Base-by-base conservation (phyloP, 129 eudicot genomes). In the Pittosporum tobira region DNA sequence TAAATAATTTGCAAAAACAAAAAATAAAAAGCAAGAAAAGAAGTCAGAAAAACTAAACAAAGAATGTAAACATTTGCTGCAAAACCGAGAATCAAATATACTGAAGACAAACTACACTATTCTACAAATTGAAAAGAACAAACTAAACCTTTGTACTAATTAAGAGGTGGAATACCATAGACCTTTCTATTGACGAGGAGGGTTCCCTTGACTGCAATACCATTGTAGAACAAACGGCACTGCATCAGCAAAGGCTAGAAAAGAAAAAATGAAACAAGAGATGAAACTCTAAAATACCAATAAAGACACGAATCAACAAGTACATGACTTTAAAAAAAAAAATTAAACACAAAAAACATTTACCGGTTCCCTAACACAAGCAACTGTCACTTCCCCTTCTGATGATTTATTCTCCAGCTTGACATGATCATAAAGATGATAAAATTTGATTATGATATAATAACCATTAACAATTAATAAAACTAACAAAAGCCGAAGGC, bases 141-240 rank as follows among this genome's bases (percentile, higher is more conserved):
- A 27, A 45, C 6, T 19, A 18, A 2, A 81, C 96, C 84, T 69
- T 79, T 68, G 40, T 81, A 58, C 82, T 81, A 6, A 88, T 77
- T 25, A 88, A 81, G 48, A 81, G 84, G 43, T 18, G 9, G 30
- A 43, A 9, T 29, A 30, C 27, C 20, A 2, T 11, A n/a, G n/a
- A 88, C 96, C 94, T 72, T 81, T 66, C 45, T 81, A 59, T 88
- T 88, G 5, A 88, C 75, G 26, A 88, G 91, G 48, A 88, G 80
- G 53, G 96, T 88, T 54, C 96, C 96, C 62, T 88, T 88, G 15
- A 81, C 77, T 40, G 96, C 96, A 36, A 1, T 21, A 44, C 96
- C 96, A 46, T 84, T 67, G 30, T 81, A 6, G 71, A 69, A 88
- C 70, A 88, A 31, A 16, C 94, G 90, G 48, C 86, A 79, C 56